These are phyloP conservation scores for Monosporozyma yasuniensis DNA, from an alignment of 805 yeast species.

Conservation along the genomic window DNA sequence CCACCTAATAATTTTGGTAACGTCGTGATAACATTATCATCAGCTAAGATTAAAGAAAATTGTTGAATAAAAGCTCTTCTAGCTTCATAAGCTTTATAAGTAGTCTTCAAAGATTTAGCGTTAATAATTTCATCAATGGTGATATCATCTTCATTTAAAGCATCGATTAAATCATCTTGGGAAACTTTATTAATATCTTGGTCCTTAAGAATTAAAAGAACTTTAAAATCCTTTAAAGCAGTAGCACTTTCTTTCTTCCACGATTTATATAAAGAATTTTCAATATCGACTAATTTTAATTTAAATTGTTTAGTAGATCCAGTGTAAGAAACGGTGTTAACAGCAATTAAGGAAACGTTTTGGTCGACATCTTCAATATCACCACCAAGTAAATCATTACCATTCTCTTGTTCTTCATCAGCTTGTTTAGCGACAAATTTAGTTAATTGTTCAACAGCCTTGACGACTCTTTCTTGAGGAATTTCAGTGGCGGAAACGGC, in stretches of 20 bases:
- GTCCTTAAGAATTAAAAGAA: slow-evolving; percentile 32
- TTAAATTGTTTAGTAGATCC: slow-evolving; percentile 45
- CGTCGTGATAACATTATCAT: slow-evolving; percentile 69
- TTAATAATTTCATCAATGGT: slow-evolving; percentile 47
- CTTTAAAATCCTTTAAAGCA: slow-evolving; percentile 31
- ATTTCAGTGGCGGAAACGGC: not conserved
- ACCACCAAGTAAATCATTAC: slow-evolving; percentile 40
- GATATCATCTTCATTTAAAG: slow-evolving; percentile 40
- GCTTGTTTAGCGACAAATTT: slow-evolving; percentile 41
- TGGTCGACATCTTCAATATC: slow-evolving; percentile 42
- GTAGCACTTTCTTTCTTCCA: slow-evolving; percentile 27
- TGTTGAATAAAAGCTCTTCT: slow-evolving; percentile 62
- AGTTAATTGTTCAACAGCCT: slow-evolving; percentile 57
- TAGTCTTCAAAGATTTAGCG: slow-evolving; percentile 67
- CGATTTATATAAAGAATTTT: slow-evolving; percentile 23
- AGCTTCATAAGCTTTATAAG: slow-evolving; percentile 81
- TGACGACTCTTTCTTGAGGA: slow-evolving; percentile 30
- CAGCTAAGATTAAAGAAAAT: slow-evolving; percentile 74
- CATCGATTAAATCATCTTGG: slow-evolving; percentile 53
- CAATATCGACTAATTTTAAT: slow-evolving; percentile 40
- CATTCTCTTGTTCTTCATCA: slow-evolving; percentile 1
- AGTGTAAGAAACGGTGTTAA: slow-evolving; percentile 56
- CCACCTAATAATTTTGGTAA: slow-evolving; percentile 86
- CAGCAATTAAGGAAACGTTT: slow-evolving; percentile 50
- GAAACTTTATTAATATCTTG: slow-evolving; percentile 30